Conservation (phyloP, 768 basidiomycete species). For the Mrakia blollopis region DNA sequence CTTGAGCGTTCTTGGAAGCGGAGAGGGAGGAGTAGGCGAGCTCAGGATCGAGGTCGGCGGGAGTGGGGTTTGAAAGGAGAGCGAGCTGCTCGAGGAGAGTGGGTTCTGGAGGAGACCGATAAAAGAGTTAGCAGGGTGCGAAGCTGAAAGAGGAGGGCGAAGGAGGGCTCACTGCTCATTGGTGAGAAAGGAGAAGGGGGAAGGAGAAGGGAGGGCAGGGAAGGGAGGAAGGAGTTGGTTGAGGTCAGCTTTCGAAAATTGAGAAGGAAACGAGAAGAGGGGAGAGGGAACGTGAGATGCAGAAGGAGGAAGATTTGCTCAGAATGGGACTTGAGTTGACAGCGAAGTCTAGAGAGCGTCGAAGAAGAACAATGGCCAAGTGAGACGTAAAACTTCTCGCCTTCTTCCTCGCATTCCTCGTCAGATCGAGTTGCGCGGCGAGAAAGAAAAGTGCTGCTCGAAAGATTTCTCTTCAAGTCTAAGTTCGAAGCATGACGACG, state of each 20-base stretch:
- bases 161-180: slow-evolving; percentile 10
- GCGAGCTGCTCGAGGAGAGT: slow-evolving; percentile 32
- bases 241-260: not conserved
- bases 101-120: slow-evolving; percentile 6
- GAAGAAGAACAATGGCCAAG: too few species aligned
- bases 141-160: not conserved
- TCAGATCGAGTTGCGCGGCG: too few species aligned
- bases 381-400: too few species aligned
- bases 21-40: slow-evolving; percentile 30
- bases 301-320: too few species aligned
- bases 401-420: too few species aligned
- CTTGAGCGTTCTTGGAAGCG: slow-evolving; percentile 25
- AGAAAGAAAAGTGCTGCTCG: too few species aligned
- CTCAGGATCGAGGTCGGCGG: slow-evolving; percentile 31
- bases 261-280: too few species aligned
- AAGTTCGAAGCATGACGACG: too few species aligned
- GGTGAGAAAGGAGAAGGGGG: not conserved
- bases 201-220: not conserved
- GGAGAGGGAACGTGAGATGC: too few species aligned
- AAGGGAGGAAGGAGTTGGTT: not conserved
- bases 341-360: too few species aligned
- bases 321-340: too few species aligned
- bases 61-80: slow-evolving; percentile 26
- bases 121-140: not conserved
- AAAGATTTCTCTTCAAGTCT: too few species aligned